These are phyloP conservation scores for Cystofilobasidium ferigula DNA, from an alignment of 768 basidiomycete genomes.

Conservation along the genomic window DNA sequence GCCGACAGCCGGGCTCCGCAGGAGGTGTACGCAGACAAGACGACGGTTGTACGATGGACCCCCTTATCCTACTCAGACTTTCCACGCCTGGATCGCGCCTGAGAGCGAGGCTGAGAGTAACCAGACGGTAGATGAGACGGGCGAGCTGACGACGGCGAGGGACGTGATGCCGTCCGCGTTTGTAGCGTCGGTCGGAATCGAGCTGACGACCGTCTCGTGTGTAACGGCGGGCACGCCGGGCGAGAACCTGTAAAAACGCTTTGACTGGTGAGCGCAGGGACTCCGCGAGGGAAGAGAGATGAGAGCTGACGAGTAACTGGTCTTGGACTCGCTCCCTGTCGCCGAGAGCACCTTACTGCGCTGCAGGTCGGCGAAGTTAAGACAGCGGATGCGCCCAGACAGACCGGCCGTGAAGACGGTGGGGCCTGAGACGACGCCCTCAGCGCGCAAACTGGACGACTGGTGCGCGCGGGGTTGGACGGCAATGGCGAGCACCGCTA, in stretches of 20 bases:
- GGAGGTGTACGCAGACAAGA: neutral
- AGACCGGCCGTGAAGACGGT: neutral
- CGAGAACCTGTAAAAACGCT: conserved; percentile 39
- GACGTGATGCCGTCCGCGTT: conserved; percentile 87
- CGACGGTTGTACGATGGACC: neutral
- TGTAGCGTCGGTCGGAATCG: conserved; percentile 58
- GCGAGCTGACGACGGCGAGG: conserved; percentile 75
- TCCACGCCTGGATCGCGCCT: conserved; percentile 76
- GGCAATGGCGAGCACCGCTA: conserved; percentile 7
- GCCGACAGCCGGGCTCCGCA: neutral
- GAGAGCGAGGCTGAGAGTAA: conserved; percentile 65
- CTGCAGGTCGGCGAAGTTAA: conserved; percentile 5
- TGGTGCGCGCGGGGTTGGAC: conserved; percentile 3
- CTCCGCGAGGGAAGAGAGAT: conserved; percentile 33
- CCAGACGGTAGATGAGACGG: conserved; percentile 84
- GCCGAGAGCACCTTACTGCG: conserved; percentile 32
- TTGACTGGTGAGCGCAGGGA: conserved; percentile 42
- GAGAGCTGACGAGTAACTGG: conserved; percentile 24
- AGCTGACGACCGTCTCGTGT: conserved; percentile 30
- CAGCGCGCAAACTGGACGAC: neutral
- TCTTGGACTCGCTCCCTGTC: conserved; percentile 41
- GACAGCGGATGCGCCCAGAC: neutral
- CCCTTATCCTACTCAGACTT: conserved; percentile 25
- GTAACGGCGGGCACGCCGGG: conserved; percentile 12
- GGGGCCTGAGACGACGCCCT: neutral